A percentile compares a stretch with the other conserved stretches of the same genome.
These are phyloP conservation scores for Limonomyces culmigenus DNA, from an alignment of 1,284 basidiomycete species.

Conservation along the genomic window DNA sequence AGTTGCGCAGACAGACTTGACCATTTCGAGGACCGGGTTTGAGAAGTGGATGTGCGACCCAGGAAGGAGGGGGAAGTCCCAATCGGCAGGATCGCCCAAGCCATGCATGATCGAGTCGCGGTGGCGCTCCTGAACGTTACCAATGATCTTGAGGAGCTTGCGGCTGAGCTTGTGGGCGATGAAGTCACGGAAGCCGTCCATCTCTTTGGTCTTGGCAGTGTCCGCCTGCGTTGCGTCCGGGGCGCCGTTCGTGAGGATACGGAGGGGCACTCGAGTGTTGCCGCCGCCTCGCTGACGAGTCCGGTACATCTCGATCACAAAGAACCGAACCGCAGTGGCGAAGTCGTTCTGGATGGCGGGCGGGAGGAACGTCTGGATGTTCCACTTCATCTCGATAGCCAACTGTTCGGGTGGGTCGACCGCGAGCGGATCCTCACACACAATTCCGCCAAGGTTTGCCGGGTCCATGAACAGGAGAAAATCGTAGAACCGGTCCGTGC, in stretches of 20 bases:
- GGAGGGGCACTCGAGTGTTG: slow-evolving; percentile 53
- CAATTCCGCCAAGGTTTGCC: slow-evolving; percentile 84
- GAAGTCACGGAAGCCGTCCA: slow-evolving; percentile 53
- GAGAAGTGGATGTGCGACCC: slow-evolving; percentile 66
- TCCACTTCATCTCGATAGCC: slow-evolving; percentile 85
- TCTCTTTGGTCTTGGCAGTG: slow-evolving; percentile 51
- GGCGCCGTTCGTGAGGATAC: slow-evolving; percentile 50
- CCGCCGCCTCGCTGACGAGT: slow-evolving; percentile 54
- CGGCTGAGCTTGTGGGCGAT: slow-evolving; percentile 74
- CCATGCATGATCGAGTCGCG: slow-evolving; percentile 37
- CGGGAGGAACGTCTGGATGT: slow-evolving; percentile 86
- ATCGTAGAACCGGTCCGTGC: slow-evolving; percentile 87
- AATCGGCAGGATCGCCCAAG: slow-evolving; percentile 30
- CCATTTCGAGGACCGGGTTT: slow-evolving; percentile 78
- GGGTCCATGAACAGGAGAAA: slow-evolving; percentile 93
- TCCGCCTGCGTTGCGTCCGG: slow-evolving; percentile 54
- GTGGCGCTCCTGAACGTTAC: slow-evolving; percentile 49
- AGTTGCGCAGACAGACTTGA: slow-evolving; percentile 79
- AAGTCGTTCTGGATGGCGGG: slow-evolving; percentile 73
- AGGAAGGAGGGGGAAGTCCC: slow-evolving; percentile 76
- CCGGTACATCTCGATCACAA: slow-evolving; percentile 75
- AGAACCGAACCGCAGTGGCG: slow-evolving; percentile 57
- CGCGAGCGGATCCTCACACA: slow-evolving; percentile 64
- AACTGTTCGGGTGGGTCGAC: slow-evolving; percentile 50
- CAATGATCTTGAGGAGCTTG: slow-evolving; percentile 60